A percentile compares a stretch with the other conserved stretches of the same genome.
phyloP scores from a whole-genome alignment of 2,329 filamentous ascomycete genomes.

The Cytospora chrysosperma region DNA sequence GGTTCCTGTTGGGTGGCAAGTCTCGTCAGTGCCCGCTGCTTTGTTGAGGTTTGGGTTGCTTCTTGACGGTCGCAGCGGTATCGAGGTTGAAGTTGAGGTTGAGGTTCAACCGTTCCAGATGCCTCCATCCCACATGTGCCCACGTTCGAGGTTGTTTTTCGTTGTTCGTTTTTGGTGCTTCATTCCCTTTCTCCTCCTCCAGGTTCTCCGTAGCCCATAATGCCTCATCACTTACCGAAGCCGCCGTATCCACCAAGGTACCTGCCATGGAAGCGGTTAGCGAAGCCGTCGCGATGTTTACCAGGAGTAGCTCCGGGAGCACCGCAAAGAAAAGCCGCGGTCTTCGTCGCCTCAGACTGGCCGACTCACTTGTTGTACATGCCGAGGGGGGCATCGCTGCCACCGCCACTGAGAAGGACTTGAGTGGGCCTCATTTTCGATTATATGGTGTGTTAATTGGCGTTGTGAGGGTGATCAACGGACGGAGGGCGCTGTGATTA shows the following conservation, averaged over 20 bases:
- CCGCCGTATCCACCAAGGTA: constrained; percentile 74
- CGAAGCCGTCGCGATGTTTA: constrained; percentile 11
- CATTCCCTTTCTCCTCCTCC: neutral
- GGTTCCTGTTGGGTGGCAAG: constrained; percentile 8
- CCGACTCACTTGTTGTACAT: constrained; percentile 46
- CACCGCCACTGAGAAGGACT: constrained; percentile 40
- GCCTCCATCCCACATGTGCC: neutral
- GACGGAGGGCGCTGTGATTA: constrained; percentile 13
- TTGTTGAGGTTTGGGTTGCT: constrained; percentile 3
- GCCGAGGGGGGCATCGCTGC: constrained; percentile 40
- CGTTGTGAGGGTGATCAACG: constrained; percentile 33
- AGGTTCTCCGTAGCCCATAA: neutral
- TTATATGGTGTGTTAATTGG: constrained; percentile 29
- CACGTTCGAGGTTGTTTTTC: too few relatives aligned
- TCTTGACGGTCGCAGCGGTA: constrained; percentile 29
- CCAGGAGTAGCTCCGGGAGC: neutral
- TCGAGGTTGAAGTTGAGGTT: too few relatives aligned
- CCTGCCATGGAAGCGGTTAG: constrained; percentile 45
- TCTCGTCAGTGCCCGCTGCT: constrained; percentile 40
- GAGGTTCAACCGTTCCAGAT: neutral
- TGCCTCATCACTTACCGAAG: constrained; percentile 61
- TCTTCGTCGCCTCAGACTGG: neutral
- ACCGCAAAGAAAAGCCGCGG: constrained; percentile 8
- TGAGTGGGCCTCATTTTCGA: constrained; percentile 50
- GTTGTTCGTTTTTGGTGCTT: neutral